Percentiles rank a stretch among this genome's conserved stretches.
phyloP scores from a whole-genome alignment of 2,329 filamentous ascomycete genomes.

The Diaporthe destruens region DNA sequence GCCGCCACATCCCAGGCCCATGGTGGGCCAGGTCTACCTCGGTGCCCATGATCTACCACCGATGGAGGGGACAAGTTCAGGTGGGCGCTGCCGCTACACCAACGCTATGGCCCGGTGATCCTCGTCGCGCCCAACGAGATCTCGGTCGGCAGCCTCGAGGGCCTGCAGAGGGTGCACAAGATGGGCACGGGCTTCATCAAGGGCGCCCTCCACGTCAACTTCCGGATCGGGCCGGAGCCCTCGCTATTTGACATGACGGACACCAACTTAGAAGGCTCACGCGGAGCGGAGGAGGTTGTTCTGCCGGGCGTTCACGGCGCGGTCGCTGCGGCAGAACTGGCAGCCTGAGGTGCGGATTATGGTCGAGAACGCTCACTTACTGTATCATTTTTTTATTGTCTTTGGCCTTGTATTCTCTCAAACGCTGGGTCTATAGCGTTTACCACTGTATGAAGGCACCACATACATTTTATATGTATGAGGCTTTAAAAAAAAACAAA shows the following conservation, averaged over 20 bases:
- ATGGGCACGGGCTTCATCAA: conserved; percentile 42
- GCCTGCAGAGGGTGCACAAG: conserved; percentile 29
- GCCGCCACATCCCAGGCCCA: conserved; percentile 30
- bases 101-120: conserved; percentile 22
- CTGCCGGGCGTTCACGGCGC: conserved; percentile 41
- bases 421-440: too few species aligned
- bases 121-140: conserved; percentile 38
- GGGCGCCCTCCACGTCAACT: conserved; percentile 42
- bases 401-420: too few species aligned
- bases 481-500: too few species aligned
- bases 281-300: conserved; percentile 42
- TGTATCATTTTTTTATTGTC: too few species aligned
- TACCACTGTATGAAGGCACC: too few species aligned
- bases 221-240: conserved; percentile 40
- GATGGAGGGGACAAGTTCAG: conserved; percentile 27
- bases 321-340: conserved; percentile 43
- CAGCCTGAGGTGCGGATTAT: conserved; percentile 40
- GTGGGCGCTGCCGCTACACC: conserved; percentile 30
- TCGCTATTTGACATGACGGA: conserved; percentile 43
- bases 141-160: conserved; percentile 31
- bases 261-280: conserved; percentile 38
- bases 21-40: conserved; percentile 32
- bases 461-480: too few species aligned
- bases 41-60: conserved; percentile 34
- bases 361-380: too few species aligned